Base-by-base conservation (phyloP, 805 yeast genomes). In the Barnettozyma pratensis region DNA sequence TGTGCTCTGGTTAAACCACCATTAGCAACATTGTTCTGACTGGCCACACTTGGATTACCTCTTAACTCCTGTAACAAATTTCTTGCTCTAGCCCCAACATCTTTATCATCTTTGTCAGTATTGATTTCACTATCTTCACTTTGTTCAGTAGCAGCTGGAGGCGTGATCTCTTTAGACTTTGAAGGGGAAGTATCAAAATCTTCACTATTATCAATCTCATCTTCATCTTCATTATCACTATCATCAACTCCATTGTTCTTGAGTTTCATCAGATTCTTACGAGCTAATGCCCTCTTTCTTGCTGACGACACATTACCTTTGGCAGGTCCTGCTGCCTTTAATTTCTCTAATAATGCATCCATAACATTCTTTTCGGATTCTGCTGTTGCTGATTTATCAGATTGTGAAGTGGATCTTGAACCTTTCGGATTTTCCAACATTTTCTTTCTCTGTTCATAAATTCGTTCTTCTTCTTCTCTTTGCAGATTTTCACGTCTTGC, bases 321-420 rank as follows among this genome's bases (percentile, higher is more conserved):
- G 5, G 81, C 68, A 9, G 94, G 87, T 1, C 92, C 96, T 0
- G 94, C 52, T 40, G 52, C 90, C 61, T 90, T 85, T 57, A 94
- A 75, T 61, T 84, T 88, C 61, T 90, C 95, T 47, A 94, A 72
- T 43, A 94, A 73, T 34, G 83, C 79, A 62, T 94, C 98, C 85
- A 94, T 87, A 39, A 88, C 81, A 7, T 72, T 59, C 3, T 54
- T 52, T 34, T 54, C 60, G 35, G 42, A 40, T 6, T 47, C 42
- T 5, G 45, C 50, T 14, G 36, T 28, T 4, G 6, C 14, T 1
- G 39, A 45, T 6, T 35, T 50, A n/a, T 35, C 7, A 11, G 47
- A 42, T 14, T 54, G 44, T 11, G 48, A 42, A 44, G 52, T 47
- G 19, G 60, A 42, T 52, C 59, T 51, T 1, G 43, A 26, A 29